phyloP scores from a whole-genome alignment of 768 basidiomycete species.

The Amanita brunnescens region DNA sequence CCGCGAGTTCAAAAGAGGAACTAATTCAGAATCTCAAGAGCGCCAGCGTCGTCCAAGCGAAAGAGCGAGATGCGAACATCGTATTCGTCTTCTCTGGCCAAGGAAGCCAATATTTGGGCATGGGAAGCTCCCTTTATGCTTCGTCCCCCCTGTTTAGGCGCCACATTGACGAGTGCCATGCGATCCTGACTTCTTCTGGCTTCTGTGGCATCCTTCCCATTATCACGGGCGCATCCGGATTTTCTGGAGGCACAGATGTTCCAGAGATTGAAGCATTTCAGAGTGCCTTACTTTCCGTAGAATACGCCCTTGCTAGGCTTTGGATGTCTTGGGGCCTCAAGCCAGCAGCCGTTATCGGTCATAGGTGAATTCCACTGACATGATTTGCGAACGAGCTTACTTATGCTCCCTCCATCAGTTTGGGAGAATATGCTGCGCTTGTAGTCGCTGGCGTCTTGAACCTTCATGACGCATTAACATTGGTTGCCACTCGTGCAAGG shows the following conservation, averaged over 20 bases:
- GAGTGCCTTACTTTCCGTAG: constrained; percentile 47
- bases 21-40: constrained; percentile 35
- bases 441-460: constrained; percentile 52
- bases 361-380: constrained; percentile 43
- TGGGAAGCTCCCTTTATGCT: constrained; percentile 51
- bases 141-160: constrained; percentile 37
- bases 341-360: constrained; percentile 58
- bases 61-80: constrained; percentile 22
- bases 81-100: constrained; percentile 72
- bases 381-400: not conserved
- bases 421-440: constrained; percentile 71
- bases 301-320: constrained; percentile 52
- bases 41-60: constrained; percentile 23
- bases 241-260: constrained; percentile 13
- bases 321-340: constrained; percentile 65
- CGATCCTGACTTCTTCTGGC: constrained; percentile 36
- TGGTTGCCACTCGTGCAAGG: constrained; percentile 52
- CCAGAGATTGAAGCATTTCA: constrained; percentile 42
- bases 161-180: constrained; percentile 52
- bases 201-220: constrained; percentile 42
- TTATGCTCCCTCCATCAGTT: constrained; percentile 27
- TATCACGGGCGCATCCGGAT: constrained; percentile 22
- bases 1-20: constrained; percentile 34
- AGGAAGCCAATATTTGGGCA: constrained; percentile 57
- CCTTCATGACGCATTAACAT: constrained; percentile 44